Evolutionary conservation across 2,329 filamentous ascomycete genomes (phyloP), one percentile per base, ranked within the genome.

Genomic region (Botryotinia narcissicola): DNA sequence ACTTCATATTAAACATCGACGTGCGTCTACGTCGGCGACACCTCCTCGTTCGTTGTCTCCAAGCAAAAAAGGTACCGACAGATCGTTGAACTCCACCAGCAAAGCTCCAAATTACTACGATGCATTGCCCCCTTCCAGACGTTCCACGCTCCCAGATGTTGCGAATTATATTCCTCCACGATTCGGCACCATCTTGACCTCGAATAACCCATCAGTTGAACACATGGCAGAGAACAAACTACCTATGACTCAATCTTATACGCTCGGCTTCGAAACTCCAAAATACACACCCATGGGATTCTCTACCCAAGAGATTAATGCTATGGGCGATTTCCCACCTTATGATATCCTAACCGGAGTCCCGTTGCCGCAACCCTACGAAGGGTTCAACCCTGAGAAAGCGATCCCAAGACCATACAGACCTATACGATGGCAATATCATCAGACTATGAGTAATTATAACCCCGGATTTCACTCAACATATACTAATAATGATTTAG

Each of bases 391-490:
- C 75, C 89, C 94, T 72, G 83, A 86, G 22, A 92, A 85, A 75
- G 93, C 93, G 0, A 78, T 86, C 16, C 88, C 93, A 1, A 86
- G 94, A 73, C 93, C 93, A 0, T 97, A 95, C 80, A 86, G 94
- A 59, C 94, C 94, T 0, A 92, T 97, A 61, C 83, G 94, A 78
- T 97, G 94, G 94, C 84, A 87, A 0, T 97, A 97, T 80, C 93
- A 96, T 80, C 94, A 97, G 80, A 97, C 93, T 0, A 97, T 97
- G 94, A 93, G 93, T 95, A 87, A 78, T 91, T 86, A 22, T 40
- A 37, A 20, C 51, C 16, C 48, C 4, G 0, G 8, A 9, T 16
- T 44, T 2, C 4, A 18, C 22, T 42, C 46, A 40, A 72, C 63
- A 54, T 40, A 16, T 32, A 18, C 32, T 46, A 22, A 60, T 6